Evolutionary conservation across 805 yeast species (phyloP).

Genomic region (Starmerella geochares): DNA sequence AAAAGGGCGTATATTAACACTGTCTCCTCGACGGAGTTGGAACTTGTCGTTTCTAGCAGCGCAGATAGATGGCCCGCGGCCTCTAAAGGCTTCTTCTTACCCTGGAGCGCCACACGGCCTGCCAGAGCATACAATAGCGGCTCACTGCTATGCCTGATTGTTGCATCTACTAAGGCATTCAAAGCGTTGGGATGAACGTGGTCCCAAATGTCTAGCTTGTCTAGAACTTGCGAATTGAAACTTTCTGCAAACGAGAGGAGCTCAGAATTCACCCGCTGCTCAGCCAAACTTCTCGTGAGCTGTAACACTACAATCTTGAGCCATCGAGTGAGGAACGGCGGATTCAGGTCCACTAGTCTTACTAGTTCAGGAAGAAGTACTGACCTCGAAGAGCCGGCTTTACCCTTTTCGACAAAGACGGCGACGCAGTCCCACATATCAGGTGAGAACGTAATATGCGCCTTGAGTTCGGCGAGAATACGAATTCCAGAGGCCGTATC

Average conservation of each 20-base stretch:
- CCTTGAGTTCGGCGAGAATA: constrained; percentile 1
- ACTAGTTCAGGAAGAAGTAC: constrained; percentile 9
- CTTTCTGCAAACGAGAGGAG: neutral
- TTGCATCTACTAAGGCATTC: constrained; percentile 29
- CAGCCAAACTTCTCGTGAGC: constrained; percentile 21
- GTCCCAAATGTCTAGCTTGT: constrained; percentile 7
- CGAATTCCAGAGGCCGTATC: constrained; percentile 5
- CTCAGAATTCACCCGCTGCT: constrained; percentile 1
- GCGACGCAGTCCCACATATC: constrained; percentile 1
- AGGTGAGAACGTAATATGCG: neutral
- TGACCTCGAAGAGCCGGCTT: neutral
- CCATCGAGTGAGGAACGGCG: constrained; percentile 16
- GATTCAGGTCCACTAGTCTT: neutral
- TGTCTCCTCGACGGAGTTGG: neutral
- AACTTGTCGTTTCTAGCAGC: constrained; percentile 3
- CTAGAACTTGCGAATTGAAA: neutral
- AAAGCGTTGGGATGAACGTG: constrained; percentile 19
- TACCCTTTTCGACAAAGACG: constrained; percentile 12
- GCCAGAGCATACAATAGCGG: constrained; percentile 39
- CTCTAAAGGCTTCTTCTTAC: neutral
- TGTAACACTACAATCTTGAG: constrained; percentile 21
- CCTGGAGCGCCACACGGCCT: constrained; percentile 14
- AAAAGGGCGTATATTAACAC: constrained; percentile 7
- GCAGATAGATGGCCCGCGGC: constrained; percentile 8
- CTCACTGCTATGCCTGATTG: constrained; percentile 37